Conservation (phyloP, 2,329 filamentous ascomycete species). For the Stemphylium vesicarium region DNA sequence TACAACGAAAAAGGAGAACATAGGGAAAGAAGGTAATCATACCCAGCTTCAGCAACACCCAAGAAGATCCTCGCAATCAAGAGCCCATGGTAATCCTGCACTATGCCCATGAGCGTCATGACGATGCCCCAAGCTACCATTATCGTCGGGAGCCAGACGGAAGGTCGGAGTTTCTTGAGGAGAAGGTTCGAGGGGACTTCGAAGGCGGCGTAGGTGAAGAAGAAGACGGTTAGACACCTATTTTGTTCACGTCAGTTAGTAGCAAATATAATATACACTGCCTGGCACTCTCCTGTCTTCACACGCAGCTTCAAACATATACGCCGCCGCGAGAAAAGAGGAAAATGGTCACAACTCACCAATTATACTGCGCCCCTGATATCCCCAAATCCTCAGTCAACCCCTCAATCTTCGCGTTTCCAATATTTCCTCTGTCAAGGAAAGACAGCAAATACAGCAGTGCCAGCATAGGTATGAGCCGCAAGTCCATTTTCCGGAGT, state of each 20-base stretch:
- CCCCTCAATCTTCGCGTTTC: conserved; percentile 51
- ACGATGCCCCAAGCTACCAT: conserved; percentile 53
- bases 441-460: conserved; percentile 69
- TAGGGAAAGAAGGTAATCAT: conserved; percentile 11
- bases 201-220: conserved; percentile 47
- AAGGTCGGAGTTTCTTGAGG: conserved; percentile 63
- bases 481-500: no score
- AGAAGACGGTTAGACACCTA: conserved; percentile 43
- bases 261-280: no score
- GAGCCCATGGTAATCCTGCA: no score
- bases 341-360: no score
- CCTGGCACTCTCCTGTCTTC: no score
- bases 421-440: conserved; percentile 72
- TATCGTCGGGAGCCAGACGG: conserved; percentile 48
- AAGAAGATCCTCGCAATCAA: conserved; percentile 44
- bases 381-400: no score
- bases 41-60: conserved; percentile 51
- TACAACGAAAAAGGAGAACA: no score
- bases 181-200: conserved; percentile 65
- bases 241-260: no score
- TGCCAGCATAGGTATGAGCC: conserved; percentile 37
- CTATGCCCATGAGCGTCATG: no score
- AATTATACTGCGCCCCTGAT: no score
- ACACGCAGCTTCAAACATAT: no score
- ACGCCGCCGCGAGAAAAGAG: no score